phyloP scores from a whole-genome alignment of 495 filamentous ascomycete species.

The Penicillium salamii region DNA sequence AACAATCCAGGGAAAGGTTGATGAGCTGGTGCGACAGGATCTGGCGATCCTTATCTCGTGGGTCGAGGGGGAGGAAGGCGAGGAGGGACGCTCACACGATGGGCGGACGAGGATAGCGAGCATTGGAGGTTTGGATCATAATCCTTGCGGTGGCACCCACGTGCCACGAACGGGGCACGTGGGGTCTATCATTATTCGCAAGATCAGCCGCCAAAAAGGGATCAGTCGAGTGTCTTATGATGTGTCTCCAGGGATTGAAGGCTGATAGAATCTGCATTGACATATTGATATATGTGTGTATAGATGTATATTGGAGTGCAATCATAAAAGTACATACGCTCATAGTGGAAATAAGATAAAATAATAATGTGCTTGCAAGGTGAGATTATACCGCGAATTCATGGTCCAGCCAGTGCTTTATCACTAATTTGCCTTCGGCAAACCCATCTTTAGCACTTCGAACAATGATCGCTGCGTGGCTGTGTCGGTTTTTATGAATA shows the following conservation, averaged over 20 bases:
- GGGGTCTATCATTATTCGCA: slow-evolving; percentile 56
- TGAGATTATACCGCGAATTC: slow-evolving; percentile 64
- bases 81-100: slow-evolving; percentile 7
- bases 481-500: slow-evolving; percentile 77
- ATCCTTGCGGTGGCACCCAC: slow-evolving; percentile 66
- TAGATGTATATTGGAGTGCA: not conserved
- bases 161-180: slow-evolving; percentile 49
- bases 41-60: slow-evolving; percentile 56
- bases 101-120: slow-evolving; percentile 43
- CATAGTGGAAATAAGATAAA: too few relatives aligned
- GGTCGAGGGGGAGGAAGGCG: slow-evolving; percentile 32
- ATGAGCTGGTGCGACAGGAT: slow-evolving; percentile 49
- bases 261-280: not conserved
- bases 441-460: slow-evolving; percentile 60
- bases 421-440: slow-evolving; percentile 72
- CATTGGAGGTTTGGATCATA: slow-evolving; percentile 56
- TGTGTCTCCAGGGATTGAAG: slow-evolving; percentile 18
- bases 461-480: slow-evolving; percentile 88
- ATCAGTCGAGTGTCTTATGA: slow-evolving; percentile 54
- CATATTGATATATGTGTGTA: too few relatives aligned
- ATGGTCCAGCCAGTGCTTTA: slow-evolving; percentile 76
- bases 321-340: slow-evolving; percentile 6
- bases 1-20: slow-evolving; percentile 52
- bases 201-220: slow-evolving; percentile 59
- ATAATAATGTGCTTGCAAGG: too few relatives aligned